Percentiles rank a stretch among this genome's conserved stretches.
These are phyloP conservation scores for Alternaria dauci DNA, from an alignment of 2,329 filamentous ascomycete species.

Conservation along the genomic window DNA sequence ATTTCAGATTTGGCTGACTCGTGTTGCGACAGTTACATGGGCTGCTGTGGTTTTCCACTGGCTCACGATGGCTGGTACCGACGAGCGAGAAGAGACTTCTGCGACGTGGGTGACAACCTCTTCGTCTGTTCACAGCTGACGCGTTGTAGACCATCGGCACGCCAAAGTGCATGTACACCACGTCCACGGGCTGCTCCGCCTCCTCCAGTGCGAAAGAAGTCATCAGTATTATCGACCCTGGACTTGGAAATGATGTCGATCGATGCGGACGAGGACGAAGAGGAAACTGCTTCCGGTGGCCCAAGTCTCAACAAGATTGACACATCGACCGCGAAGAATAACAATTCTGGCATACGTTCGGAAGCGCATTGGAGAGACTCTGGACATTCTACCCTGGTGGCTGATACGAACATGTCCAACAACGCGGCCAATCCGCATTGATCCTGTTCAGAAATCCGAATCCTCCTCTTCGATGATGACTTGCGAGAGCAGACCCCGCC, in stretches of 20 bases:
- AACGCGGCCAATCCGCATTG: neutral
- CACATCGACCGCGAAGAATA: neutral
- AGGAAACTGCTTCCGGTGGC: neutral
- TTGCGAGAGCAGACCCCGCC: conserved; percentile 66
- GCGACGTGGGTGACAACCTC: conserved; percentile 18
- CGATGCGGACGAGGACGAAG: neutral
- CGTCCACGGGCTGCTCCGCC: neutral
- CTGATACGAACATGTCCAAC: neutral
- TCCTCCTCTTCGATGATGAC: conserved; percentile 79
- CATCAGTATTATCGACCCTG: neutral
- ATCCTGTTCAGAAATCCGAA: conserved; percentile 52
- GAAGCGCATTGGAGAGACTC: conserved; percentile 10
- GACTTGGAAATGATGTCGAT: neutral
- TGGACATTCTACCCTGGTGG: conserved; percentile 12
- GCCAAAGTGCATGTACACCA: neutral
- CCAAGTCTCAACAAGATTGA: neutral
- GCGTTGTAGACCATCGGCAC: neutral
- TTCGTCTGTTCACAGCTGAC: neutral
- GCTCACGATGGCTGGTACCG: conserved; percentile 42
- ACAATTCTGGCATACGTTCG: neutral
- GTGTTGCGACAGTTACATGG: conserved; percentile 44
- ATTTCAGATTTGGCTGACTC: conserved; percentile 1
- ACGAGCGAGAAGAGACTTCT: conserved; percentile 25
- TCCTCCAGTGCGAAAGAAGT: neutral
- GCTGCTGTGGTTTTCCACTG: conserved; percentile 46